A percentile compares a stretch with the other conserved stretches of the same genome.
Evolutionary conservation across 169 alveolate species (phyloP).

Genomic region (Plasmodium cynomolgi): DNA sequence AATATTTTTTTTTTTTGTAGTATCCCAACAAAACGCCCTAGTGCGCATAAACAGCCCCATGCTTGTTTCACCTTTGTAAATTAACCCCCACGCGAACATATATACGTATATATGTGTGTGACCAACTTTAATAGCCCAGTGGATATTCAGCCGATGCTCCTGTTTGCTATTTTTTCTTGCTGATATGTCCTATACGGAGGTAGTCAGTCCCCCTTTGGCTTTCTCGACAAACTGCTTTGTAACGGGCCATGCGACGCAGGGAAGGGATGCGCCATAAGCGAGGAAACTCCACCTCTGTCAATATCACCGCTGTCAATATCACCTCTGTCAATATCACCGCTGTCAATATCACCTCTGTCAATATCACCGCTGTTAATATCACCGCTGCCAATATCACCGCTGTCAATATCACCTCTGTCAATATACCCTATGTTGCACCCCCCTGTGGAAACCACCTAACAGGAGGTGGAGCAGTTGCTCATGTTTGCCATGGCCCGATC

Average conservation of each 20-base stretch:
- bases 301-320: no score
- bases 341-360: not conserved
- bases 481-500: constrained; percentile 12
- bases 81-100: not conserved
- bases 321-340: not conserved
- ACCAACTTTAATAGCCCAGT: not conserved
- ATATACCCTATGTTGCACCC: not conserved
- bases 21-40: not conserved
- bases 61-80: not conserved
- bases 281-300: not conserved
- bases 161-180: not conserved
- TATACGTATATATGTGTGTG: not conserved
- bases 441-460: not conserved
- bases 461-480: constrained; percentile 63
- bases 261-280: not conserved
- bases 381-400: not conserved
- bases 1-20: not conserved
- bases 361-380: no score
- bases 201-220: not conserved
- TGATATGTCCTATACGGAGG: not conserved
- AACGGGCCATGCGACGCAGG: not conserved
- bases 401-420: not conserved
- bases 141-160: not conserved
- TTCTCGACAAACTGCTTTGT: not conserved
- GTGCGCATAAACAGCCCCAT: not conserved